A percentile compares a stretch with the other conserved stretches of the same genome.
Evolutionary conservation across 805 yeast species (phyloP).

Genomic region (Priceomyces carsonii): DNA sequence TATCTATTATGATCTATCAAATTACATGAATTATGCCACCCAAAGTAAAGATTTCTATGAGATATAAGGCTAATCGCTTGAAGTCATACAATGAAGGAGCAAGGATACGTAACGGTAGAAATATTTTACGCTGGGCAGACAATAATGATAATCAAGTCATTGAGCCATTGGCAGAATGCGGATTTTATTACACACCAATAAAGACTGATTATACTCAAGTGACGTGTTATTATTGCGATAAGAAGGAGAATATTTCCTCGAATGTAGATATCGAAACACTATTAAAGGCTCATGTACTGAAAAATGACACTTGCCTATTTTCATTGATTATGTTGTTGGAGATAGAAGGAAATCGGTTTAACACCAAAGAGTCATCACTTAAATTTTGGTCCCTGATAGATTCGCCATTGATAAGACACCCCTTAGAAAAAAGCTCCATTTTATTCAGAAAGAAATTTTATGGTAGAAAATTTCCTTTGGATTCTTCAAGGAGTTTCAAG

Average conservation of each 20-base stretch:
- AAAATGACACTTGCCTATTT: slow-evolving; percentile 14
- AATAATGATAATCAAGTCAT: slow-evolving; percentile 7
- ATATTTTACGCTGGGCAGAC: slow-evolving; percentile 9
- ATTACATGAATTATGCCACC: slow-evolving; percentile 9
- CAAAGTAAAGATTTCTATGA: slow-evolving; percentile 14
- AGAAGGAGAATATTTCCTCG: slow-evolving; percentile 25
- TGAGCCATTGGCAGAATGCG: slow-evolving; percentile 49
- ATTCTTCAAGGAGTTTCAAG: slow-evolving; percentile 36
- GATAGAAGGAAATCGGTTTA: slow-evolving; percentile 2
- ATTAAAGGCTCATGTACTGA: slow-evolving; percentile 7
- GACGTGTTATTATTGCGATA: slow-evolving; percentile 59
- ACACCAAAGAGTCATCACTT: slow-evolving; percentile 1
- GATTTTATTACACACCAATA: slow-evolving; percentile 60
- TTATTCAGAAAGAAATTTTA: slow-evolving; percentile 42
- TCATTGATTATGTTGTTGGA: slow-evolving; percentile 14
- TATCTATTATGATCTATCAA: slow-evolving; percentile 8
- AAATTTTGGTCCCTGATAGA: slow-evolving; percentile 18
- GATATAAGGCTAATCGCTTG: slow-evolving; percentile 21
- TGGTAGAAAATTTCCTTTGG: slow-evolving; percentile 45
- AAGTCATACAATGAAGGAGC: slow-evolving; percentile 22
- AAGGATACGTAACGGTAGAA: slow-evolving; percentile 10
- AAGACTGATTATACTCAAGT: slow-evolving; percentile 48
- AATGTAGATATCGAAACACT: slow-evolving; percentile 2
- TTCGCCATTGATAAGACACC: slow-evolving; percentile 29
- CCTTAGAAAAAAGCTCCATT: slow-evolving; percentile 27